Percentiles rank a stretch among this genome's conserved stretches.
These are phyloP conservation scores for Solioccasus polychromus DNA, from an alignment of 768 basidiomycete genomes.

Conservation along the genomic window DNA sequence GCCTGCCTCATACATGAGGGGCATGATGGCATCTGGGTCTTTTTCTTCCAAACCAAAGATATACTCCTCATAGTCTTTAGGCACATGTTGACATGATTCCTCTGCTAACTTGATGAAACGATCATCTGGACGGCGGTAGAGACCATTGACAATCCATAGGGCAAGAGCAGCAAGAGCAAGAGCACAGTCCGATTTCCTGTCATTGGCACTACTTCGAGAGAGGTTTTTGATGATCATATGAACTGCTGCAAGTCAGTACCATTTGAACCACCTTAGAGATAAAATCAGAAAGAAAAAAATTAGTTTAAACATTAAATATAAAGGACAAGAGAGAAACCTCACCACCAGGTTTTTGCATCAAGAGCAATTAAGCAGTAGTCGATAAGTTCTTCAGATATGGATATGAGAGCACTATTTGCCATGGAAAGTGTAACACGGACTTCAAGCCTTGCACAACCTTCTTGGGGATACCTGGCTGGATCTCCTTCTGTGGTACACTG, in stretches of 20 bases:
- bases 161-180: background rate
- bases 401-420: background rate
- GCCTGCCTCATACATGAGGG: slow-evolving; percentile 3
- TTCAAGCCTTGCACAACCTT: slow-evolving; percentile 3
- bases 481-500: slow-evolving; percentile 2
- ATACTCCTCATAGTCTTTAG: background rate
- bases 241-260: background rate
- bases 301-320: too few relatives aligned
- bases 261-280: slow-evolving; percentile 9
- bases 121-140: background rate
- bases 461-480: background rate
- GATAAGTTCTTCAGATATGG: too few relatives aligned
- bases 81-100: background rate
- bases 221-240: background rate
- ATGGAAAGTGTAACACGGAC: background rate
- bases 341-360: background rate
- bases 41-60: background rate
- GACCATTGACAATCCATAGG: slow-evolving; percentile 4
- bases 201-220: background rate
- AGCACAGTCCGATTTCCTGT: background rate
- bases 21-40: background rate
- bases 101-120: background rate
- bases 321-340: background rate
- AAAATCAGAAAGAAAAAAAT: too few relatives aligned
- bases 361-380: background rate